Base-by-base conservation (phyloP, 768 basidiomycete species). In the Trametes gibbosa region DNA sequence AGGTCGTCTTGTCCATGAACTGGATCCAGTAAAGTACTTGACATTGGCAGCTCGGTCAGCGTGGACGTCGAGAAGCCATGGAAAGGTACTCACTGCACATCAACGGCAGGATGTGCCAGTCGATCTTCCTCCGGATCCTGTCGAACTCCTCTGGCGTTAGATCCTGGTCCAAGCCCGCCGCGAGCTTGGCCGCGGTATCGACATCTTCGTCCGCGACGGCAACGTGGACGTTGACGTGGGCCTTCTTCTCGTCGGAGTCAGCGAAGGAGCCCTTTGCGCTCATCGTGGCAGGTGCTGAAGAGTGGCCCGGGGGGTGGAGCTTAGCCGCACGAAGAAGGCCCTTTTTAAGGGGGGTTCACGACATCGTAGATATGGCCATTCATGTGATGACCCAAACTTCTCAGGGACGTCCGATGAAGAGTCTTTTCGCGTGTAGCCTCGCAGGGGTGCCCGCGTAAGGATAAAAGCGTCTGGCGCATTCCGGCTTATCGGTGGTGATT, bases 1-100 rank as follows among this genome's bases (percentile, higher is more conserved):
- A 74, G 0, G 87, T 90, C 0, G 83, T 85, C 72, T 89, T 89
- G 62, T 89, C 88, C 84, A 89, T 89, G 59, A 84, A 89, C 67
- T 89, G 87, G n/a, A 90, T 79, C 81, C 87, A 84, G 58, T 63
- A 56, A 3, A 58, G 64, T 10, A 58, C 69, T 64, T 21, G 14
- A 39, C 46, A 7, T 14, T 5, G 40, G 4, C 24, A 14, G 10
- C 48, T 25, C 6, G 23, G n/a, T 47, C 32, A 42, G 39, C 47
- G 12, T 25, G 32, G 9, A 17, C 32, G 27, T 29, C 9, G 24
- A 27, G 9, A 41, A 14, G 12, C 19, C 34, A 32, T 45, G 24
- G 34, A 35, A 23, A 5, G 10, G 49, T 16, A 81, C 86, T 66
- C 69, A 87, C 86, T 76, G 62, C 84, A 87, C 86, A 88, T 89